Percentiles rank a stretch among this genome's conserved stretches.
Evolutionary conservation across 495 filamentous ascomycete species (phyloP).

Genomic region (Lentithecium fluviatile): DNA sequence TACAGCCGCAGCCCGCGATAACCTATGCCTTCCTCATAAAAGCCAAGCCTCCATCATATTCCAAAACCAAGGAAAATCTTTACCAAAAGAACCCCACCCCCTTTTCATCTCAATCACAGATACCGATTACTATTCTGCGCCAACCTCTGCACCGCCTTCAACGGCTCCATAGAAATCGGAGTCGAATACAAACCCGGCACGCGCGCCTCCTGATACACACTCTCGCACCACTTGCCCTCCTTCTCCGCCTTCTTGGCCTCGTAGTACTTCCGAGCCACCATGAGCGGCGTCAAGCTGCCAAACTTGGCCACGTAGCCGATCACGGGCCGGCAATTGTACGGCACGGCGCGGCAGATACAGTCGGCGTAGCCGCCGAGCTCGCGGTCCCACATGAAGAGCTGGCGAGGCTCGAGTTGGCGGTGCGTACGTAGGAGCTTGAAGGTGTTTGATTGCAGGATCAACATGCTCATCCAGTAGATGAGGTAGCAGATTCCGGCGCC

Average conservation of each 20-base stretch:
- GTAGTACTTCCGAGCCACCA: constrained; percentile 22
- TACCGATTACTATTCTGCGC: constrained; percentile 17
- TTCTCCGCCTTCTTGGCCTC: constrained; percentile 11
- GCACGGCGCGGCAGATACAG: constrained; percentile 24
- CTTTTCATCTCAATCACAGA: no score
- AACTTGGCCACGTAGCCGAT: constrained; percentile 25
- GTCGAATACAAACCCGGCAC: constrained; percentile 24
- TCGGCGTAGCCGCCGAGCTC: constrained; percentile 28
- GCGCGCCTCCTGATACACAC: constrained; percentile 9
- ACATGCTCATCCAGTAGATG: constrained; percentile 31
- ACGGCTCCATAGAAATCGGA: constrained; percentile 11
- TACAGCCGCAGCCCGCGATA: no score
- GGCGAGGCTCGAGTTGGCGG: constrained; percentile 6
- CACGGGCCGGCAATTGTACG: constrained; percentile 3
- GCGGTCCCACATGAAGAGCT: constrained; percentile 24
- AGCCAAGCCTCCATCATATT: no score
- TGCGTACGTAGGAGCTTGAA: constrained; percentile 11
- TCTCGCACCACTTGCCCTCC: constrained; percentile 24
- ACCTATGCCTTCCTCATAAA: no score
- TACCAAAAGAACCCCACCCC: no score
- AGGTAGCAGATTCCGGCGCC: constrained; percentile 11
- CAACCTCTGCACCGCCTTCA: background rate
- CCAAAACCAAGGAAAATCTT: no score
- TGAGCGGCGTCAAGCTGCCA: constrained; percentile 20
- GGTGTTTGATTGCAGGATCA: constrained; percentile 25